Percentiles rank a stretch among this genome's conserved stretches.
phyloP scores from a whole-genome alignment of 2,329 filamentous ascomycete species.

The Epichloe amarillans region DNA sequence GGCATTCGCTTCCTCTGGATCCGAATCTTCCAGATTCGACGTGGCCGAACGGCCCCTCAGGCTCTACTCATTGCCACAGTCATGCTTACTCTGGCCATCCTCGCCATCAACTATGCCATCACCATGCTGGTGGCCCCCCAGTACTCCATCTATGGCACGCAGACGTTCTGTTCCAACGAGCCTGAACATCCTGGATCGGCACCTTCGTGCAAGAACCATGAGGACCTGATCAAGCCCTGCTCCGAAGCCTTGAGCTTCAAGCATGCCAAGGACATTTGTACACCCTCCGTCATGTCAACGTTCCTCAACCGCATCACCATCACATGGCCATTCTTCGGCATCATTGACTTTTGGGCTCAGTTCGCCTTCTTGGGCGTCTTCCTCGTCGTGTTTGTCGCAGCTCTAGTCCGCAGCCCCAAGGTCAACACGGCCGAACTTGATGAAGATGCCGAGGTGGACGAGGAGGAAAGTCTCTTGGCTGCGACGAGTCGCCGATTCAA shows the following conservation, averaged over 20 bases:
- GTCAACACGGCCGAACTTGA: constrained; percentile 68
- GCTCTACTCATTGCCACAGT: constrained; percentile 84
- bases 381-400: constrained; percentile 64
- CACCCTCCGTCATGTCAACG: constrained; percentile 78
- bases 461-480: constrained; percentile 84
- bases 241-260: constrained; percentile 60
- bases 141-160: constrained; percentile 86
- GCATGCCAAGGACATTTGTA: constrained; percentile 73
- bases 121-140: constrained; percentile 92
- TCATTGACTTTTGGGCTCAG: constrained; percentile 90
- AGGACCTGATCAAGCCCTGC: constrained; percentile 65
- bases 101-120: constrained; percentile 86
- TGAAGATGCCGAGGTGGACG: constrained; percentile 78
- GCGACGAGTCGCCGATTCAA: constrained; percentile 71
- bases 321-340: constrained; percentile 91
- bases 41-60: constrained; percentile 80
- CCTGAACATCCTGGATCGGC: constrained; percentile 47
- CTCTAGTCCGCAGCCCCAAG: constrained; percentile 67
- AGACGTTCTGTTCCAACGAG: constrained; percentile 78
- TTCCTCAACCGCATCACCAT: constrained; percentile 87
- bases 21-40: constrained; percentile 79
- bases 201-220: constrained; percentile 62
- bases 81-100: constrained; percentile 74
- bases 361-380: constrained; percentile 83
- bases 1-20: constrained; percentile 97